Evolutionary conservation across 176 grass and related monocot species (phyloP).

Genomic region (Oryza longistaminata): DNA sequence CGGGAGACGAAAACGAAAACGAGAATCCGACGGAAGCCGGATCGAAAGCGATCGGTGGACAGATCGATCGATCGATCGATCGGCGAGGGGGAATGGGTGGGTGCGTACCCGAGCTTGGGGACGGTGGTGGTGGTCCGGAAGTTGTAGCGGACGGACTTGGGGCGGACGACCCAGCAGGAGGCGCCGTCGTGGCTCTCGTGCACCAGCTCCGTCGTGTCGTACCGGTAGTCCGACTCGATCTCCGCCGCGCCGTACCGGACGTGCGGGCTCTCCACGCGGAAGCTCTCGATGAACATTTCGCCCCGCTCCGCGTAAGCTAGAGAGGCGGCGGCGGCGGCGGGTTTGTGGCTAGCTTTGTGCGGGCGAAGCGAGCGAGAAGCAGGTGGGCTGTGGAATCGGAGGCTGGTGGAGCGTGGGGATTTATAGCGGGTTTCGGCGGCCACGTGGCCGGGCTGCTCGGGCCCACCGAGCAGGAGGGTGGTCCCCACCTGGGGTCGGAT

Average conservation of each 20-base stretch:
- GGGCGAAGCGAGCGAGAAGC: not conserved
- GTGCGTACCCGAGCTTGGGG: conserved; percentile 79
- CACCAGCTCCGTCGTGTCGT: conserved; percentile 92
- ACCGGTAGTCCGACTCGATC: conserved; percentile 89
- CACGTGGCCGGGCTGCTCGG: not conserved
- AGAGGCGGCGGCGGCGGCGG: not conserved
- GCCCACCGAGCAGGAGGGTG: not conserved
- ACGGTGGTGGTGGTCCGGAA: conserved; percentile 76
- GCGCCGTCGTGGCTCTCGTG: conserved; percentile 78
- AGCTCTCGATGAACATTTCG: conserved; percentile 92
- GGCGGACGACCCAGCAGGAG: conserved; percentile 77
- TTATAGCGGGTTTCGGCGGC: conserved; percentile 32
- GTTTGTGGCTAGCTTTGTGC: not conserved
- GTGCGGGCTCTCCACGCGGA: conserved; percentile 90
- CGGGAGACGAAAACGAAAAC: not conserved
- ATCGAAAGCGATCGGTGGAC: not conserved
- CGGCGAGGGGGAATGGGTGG: too few species aligned
- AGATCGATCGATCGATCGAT: not conserved
- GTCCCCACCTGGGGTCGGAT: not conserved
- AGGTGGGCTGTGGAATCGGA: not conserved
- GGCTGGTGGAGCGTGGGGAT: not conserved
- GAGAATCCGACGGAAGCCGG: not conserved
- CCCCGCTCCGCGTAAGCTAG: not conserved
- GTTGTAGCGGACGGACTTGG: conserved; percentile 79
- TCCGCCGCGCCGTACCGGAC: conserved; percentile 68